phyloP scores from a whole-genome alignment of 2,329 filamentous ascomycete species.

The Aureobasidium pullulans region DNA sequence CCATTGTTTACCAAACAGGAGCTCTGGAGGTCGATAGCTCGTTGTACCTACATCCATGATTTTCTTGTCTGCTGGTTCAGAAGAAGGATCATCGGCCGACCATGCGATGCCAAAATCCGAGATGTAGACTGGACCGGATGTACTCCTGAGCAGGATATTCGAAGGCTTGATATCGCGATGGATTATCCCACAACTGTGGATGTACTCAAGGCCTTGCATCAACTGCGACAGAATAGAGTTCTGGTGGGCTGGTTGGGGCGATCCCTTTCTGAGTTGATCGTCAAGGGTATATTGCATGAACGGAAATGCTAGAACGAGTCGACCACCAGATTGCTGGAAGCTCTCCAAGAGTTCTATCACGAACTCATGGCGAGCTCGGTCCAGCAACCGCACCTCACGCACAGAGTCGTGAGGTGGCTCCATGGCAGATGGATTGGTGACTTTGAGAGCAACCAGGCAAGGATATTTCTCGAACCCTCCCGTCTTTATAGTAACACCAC shows the following conservation, averaged over 20 bases:
- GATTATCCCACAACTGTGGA: slow-evolving; percentile 72
- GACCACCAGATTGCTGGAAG: slow-evolving; percentile 61
- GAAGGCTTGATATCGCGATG: slow-evolving; percentile 94
- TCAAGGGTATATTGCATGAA: slow-evolving; percentile 70
- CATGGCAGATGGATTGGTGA: slow-evolving; percentile 67
- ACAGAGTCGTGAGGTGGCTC: slow-evolving; percentile 74
- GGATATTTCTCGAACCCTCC: neutral
- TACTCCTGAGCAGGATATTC: slow-evolving; percentile 50
- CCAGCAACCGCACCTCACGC: slow-evolving; percentile 71
- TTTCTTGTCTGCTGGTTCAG: slow-evolving; percentile 62
- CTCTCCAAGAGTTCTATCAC: slow-evolving; percentile 65
- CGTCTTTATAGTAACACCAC: neutral
- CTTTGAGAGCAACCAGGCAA: slow-evolving; percentile 60
- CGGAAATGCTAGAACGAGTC: slow-evolving; percentile 75
- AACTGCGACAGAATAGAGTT: slow-evolving; percentile 55
- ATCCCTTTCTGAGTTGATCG: slow-evolving; percentile 51
- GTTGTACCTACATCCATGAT: slow-evolving; percentile 92
- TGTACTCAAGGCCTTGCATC: slow-evolving; percentile 60
- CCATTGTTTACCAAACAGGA: slow-evolving; percentile 71
- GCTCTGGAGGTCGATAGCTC: slow-evolving; percentile 81
- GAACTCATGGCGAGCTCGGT: slow-evolving; percentile 47
- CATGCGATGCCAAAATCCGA: slow-evolving; percentile 67
- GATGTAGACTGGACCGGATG: slow-evolving; percentile 64
- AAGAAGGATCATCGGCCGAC: slow-evolving; percentile 50
- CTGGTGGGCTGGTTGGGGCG: slow-evolving; percentile 22